Percentiles rank a stretch among this genome's conserved stretches.
These are phyloP conservation scores for Drosera capensis DNA, from an alignment of 148 eudicot genomes.

Conservation along the genomic window DNA sequence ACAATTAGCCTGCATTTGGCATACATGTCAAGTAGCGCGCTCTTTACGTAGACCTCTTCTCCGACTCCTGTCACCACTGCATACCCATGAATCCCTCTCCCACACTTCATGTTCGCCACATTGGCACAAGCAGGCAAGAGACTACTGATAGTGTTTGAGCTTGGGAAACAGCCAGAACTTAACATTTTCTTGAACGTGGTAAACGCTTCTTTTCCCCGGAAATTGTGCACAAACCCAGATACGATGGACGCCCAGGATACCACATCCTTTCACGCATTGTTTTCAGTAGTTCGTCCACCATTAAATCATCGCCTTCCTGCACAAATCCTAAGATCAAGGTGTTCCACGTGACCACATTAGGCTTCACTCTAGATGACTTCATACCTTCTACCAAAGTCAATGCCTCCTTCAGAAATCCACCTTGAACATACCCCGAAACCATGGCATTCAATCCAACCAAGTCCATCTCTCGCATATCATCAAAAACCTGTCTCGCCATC, in stretches of 20 bases:
- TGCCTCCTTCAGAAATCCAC: conserved; percentile 43
- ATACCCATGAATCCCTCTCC: conserved; percentile 69
- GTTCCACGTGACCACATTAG: conserved; percentile 74
- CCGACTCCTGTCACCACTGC: conserved; percentile 34
- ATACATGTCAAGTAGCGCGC: conserved; percentile 76
- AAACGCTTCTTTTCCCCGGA: conserved; percentile 37
- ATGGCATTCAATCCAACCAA: conserved; percentile 53
- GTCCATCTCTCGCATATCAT: conserved; percentile 40
- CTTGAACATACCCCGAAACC: conserved; percentile 61
- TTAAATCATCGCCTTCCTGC: conserved; percentile 40
- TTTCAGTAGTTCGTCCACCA: conserved; percentile 39
- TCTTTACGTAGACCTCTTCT: conserved; percentile 44
- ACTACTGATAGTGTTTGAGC: conserved; percentile 49
- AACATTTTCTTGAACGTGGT: conserved; percentile 45
- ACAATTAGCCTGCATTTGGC: conserved; percentile 55
- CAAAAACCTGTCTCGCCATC: conserved; percentile 46
- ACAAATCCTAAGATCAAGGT: conserved; percentile 62
- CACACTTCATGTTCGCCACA: conserved; percentile 35
- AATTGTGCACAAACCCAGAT: conserved; percentile 58
- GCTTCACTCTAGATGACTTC: conserved; percentile 25
- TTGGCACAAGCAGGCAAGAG: conserved; percentile 69
- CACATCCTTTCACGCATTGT: conserved; percentile 45
- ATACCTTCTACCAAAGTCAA: conserved; percentile 34
- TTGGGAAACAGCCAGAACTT: conserved; percentile 32
- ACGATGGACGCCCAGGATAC: conserved; percentile 77